Evolutionary conservation across 345 rosid genomes (phyloP), one percentile per base, ranked within the genome.

Genomic region (Excoecaria agallocha): DNA sequence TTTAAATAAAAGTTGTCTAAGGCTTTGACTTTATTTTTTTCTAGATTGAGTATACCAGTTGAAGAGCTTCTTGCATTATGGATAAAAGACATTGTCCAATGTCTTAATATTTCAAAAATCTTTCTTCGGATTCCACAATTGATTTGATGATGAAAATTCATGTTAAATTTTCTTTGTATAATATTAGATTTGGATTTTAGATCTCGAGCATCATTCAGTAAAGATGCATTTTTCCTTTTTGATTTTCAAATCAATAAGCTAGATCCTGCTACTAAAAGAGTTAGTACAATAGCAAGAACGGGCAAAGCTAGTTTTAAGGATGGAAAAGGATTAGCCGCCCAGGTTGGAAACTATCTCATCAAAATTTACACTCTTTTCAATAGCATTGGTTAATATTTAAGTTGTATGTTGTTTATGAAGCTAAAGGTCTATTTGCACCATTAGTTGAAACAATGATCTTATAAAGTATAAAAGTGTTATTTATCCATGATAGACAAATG

Each of bases 261-360:
- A 67, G 93, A 92, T 73, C 97, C 93, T 39, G 81, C 85, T 38
- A 89, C 82, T 73, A 92, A 86, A 83, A 87, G 83, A 79, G 91
- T 92, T 72, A 87, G 78, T 35, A 92, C 97, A 17, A 56, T 94
- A 70, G 97, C 93, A 37, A 97, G 98, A 74, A 89, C 93, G 15
- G 98, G 97, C 65, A 94, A 91, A 87, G 97, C 97, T 15, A 97
- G 97, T 85, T 94, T 92, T 82, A 87, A 82, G 82, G 97, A 92
- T 71, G 98, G 98, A 82, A 72, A 62, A 52, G 89, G 87, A 52
- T 80, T 82, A 59, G 78, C 56, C 35, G 92, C 98, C 74, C 97
- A 90, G 97, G 98, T 92, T 48, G 69, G 87, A 72, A 75, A 48
- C 54, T 46, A 8, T 49, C 56, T 64, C 49, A 16, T 50, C 24